phyloP scores from a whole-genome alignment of 1,284 basidiomycete species.

The Leccinum solheimii region DNA sequence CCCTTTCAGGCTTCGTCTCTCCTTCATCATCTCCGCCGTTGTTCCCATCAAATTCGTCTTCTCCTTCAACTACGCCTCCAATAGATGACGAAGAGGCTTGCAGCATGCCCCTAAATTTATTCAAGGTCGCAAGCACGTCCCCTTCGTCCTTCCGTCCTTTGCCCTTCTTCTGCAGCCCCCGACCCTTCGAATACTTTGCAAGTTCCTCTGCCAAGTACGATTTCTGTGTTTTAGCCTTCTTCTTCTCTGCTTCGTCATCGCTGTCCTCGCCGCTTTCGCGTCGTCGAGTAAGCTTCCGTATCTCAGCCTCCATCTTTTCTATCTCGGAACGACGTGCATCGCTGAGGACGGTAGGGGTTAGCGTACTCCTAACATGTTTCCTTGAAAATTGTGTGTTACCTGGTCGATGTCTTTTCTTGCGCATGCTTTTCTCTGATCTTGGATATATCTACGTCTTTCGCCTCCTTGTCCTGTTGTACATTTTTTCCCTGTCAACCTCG shows the following conservation, averaged over 20 bases:
- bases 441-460: constrained; percentile 54
- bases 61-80: constrained; percentile 38
- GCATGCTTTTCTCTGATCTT: constrained; percentile 76
- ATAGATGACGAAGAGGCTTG: constrained; percentile 41
- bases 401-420: constrained; percentile 58
- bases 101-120: constrained; percentile 71
- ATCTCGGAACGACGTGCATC: constrained; percentile 76
- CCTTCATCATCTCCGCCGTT: constrained; percentile 21
- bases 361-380: background rate
- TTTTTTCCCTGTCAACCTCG: background rate
- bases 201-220: constrained; percentile 80
- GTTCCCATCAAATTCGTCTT: constrained; percentile 27
- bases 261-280: constrained; percentile 53
- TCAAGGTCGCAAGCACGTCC: constrained; percentile 72
- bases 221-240: constrained; percentile 62
- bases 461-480: constrained; percentile 34
- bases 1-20: constrained; percentile 31
- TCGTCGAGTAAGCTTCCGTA: constrained; percentile 68
- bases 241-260: constrained; percentile 57
- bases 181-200: constrained; percentile 71
- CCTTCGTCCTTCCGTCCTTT: constrained; percentile 64
- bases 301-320: constrained; percentile 83
- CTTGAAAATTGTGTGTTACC: constrained; percentile 37
- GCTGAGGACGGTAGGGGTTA: constrained; percentile 39
- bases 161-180: constrained; percentile 58